phyloP scores from a whole-genome alignment of 139 green algal species.

The Coelastrella sp. region DNA sequence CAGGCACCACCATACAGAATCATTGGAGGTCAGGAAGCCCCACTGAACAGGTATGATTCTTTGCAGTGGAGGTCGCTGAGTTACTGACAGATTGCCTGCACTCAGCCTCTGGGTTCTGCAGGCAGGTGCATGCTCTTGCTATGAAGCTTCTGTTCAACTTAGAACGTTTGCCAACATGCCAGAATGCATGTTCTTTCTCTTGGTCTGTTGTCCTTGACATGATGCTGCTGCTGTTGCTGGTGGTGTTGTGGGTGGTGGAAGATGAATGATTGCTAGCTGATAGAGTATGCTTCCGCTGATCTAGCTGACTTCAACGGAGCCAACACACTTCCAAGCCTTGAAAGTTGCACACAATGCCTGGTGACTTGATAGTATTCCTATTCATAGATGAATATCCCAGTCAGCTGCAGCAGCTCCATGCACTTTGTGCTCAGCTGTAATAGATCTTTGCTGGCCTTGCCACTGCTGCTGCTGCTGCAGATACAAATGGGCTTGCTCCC shows the following conservation, averaged over 20 bases:
- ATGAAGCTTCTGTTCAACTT: background rate
- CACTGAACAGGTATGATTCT: slow-evolving; percentile 1
- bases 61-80: background rate
- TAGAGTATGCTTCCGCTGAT: too few relatives aligned
- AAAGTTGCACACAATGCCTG: too few relatives aligned
- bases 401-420: background rate
- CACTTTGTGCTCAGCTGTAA: background rate
- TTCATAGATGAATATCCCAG: background rate
- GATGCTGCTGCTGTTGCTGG: background rate
- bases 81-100: background rate
- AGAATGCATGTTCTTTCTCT: too few relatives aligned
- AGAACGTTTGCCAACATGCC: too few relatives aligned
- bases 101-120: background rate
- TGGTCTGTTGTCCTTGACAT: background rate
- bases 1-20: background rate
- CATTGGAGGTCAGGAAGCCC: slow-evolving; percentile 15
- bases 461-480: background rate
- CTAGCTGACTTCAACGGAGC: too few relatives aligned
- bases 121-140: background rate
- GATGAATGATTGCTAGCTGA: too few relatives aligned
- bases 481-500: slow-evolving; percentile 20
- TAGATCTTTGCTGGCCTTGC: background rate
- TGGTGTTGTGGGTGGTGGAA: too few relatives aligned
- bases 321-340: too few relatives aligned
- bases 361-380: background rate